Percentiles rank a stretch among this genome's conserved stretches.
phyloP scores from a whole-genome alignment of 495 filamentous ascomycete genomes.

The Neurospora sp. region DNA sequence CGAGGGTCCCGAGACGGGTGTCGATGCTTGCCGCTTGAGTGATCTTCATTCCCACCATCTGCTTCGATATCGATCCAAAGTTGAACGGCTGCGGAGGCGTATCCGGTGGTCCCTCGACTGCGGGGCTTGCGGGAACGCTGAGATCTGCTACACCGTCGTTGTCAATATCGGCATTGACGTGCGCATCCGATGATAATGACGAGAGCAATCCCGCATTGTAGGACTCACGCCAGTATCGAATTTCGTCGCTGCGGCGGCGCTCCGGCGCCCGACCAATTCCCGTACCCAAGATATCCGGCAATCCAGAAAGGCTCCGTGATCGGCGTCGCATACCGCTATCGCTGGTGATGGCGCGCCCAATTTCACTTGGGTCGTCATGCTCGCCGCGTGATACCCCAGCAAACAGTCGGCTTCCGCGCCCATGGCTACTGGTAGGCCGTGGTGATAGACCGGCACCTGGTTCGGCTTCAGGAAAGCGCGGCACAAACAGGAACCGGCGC shows the following conservation, averaged over 20 bases:
- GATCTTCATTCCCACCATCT: conserved; percentile 43
- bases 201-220: conserved; percentile 38
- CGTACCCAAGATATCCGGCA: conserved; percentile 25
- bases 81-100: conserved; percentile 43
- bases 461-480: conserved; percentile 20
- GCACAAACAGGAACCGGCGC: conserved; percentile 21
- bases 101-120: conserved; percentile 22
- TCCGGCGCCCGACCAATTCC: conserved; percentile 7
- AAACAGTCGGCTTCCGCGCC: conserved; percentile 24
- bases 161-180: conserved; percentile 27
- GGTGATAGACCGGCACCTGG: conserved; percentile 42
- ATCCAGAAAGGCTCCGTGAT: conserved; percentile 43
- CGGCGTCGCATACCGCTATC: conserved; percentile 36
- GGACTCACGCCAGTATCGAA: conserved; percentile 47
- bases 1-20: conserved; percentile 34
- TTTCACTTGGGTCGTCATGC: conserved; percentile 31
- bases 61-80: conserved; percentile 33
- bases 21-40: conserved; percentile 43
- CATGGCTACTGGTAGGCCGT: conserved; percentile 43
- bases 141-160: conserved; percentile 25
- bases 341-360: conserved; percentile 44
- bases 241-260: conserved; percentile 46
- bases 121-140: conserved; percentile 22
- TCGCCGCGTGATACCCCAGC: conserved; percentile 6
- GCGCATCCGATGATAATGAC: conserved; percentile 35